phyloP scores from a whole-genome alignment of 306 rosid species.

The Casuarina equisetifolia region DNA sequence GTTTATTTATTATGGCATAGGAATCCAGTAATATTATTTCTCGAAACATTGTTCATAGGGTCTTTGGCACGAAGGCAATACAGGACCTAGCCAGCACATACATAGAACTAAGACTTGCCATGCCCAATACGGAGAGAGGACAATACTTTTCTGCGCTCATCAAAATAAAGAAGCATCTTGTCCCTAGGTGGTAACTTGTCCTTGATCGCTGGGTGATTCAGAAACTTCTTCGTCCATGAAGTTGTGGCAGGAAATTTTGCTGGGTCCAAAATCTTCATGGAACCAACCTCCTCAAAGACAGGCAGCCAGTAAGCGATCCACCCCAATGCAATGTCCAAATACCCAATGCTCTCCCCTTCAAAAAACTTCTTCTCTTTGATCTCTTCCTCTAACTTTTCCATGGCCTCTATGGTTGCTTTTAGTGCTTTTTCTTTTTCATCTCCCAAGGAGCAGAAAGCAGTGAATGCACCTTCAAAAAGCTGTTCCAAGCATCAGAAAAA shows the following conservation, averaged over 20 bases:
- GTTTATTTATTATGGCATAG: too few relatives aligned
- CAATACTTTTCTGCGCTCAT: neutral
- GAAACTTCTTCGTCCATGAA: constrained; percentile 40
- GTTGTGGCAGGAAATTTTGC: constrained; percentile 29
- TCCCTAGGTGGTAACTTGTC: constrained; percentile 46
- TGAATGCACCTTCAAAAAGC: neutral
- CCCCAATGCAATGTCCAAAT: constrained; percentile 54
- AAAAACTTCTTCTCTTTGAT: constrained; percentile 44
- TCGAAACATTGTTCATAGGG: too few relatives aligned
- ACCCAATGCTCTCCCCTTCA: constrained; percentile 54
- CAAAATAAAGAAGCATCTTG: constrained; percentile 35
- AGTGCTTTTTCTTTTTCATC: constrained; percentile 3
- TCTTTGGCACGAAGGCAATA: neutral
- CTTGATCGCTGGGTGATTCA: constrained; percentile 39
- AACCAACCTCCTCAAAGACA: constrained; percentile 48
- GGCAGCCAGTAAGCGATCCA: constrained; percentile 58
- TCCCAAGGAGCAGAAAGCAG: neutral
- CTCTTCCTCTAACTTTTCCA: constrained; percentile 45
- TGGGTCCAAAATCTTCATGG: constrained; percentile 38
- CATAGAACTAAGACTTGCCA: neutral
- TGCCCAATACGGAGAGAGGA: neutral
- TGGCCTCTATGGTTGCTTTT: constrained; percentile 34
- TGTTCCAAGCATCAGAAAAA: neutral
- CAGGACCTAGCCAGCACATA: neutral
- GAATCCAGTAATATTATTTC: too few relatives aligned